phyloP scores from a whole-genome alignment of 1,284 basidiomycete species.

The Porodaedalea pini region DNA sequence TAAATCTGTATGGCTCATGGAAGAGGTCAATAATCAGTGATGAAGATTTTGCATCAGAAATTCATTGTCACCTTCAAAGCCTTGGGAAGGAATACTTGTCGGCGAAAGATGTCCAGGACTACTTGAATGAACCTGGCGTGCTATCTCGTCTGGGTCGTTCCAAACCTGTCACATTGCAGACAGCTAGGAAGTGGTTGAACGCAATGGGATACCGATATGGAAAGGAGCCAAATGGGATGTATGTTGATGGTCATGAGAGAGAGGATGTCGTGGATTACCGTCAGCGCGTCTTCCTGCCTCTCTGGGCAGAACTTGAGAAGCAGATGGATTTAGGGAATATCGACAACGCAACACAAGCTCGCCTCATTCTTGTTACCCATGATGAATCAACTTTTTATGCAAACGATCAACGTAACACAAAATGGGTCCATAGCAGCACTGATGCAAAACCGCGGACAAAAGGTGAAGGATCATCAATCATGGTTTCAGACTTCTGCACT shows the following conservation, averaged over 20 bases:
- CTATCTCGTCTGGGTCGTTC: neutral
- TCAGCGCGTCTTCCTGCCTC: neutral
- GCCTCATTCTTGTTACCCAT: conserved; percentile 23
- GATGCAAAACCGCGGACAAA: conserved; percentile 34
- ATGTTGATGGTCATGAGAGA: neutral
- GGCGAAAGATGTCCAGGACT: neutral
- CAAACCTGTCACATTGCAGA: conserved; percentile 22
- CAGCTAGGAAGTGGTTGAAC: conserved; percentile 30
- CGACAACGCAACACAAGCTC: neutral
- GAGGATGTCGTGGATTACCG: neutral
- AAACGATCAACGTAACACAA: conserved; percentile 29
- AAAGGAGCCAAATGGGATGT: conserved; percentile 20
- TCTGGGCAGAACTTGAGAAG: neutral
- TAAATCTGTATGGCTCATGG: neutral
- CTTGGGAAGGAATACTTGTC: conserved; percentile 6
- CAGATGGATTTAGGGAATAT: neutral
- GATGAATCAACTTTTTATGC: conserved; percentile 39
- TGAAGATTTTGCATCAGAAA: conserved; percentile 24
- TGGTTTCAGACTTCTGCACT: conserved; percentile 25
- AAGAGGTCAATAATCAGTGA: conserved; percentile 22
- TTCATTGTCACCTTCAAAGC: conserved; percentile 20
- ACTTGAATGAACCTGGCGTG: neutral
- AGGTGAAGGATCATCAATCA: conserved; percentile 37
- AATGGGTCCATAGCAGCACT: conserved; percentile 34
- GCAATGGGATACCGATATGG: conserved; percentile 24